Percentiles rank a stretch among this genome's conserved stretches.
phyloP scores from a whole-genome alignment of 2,329 filamentous ascomycete species.

The Claviceps citrina region DNA sequence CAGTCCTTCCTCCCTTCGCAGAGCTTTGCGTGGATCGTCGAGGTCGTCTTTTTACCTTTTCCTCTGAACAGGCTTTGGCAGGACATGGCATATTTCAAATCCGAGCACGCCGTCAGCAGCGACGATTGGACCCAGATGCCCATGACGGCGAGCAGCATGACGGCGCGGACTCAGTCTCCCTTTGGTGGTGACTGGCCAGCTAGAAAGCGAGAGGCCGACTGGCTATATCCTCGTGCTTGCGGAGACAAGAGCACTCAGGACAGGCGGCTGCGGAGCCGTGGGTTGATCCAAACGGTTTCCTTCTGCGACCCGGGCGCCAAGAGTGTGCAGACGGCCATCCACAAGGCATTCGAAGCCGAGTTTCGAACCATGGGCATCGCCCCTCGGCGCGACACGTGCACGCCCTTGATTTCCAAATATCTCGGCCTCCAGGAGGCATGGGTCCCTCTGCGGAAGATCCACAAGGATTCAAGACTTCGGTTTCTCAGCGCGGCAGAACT shows the following conservation, averaged over 20 bases:
- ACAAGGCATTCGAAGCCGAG: conserved; percentile 44
- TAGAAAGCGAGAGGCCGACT: conserved; percentile 33
- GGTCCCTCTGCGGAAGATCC: conserved; percentile 62
- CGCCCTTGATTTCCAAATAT: conserved; percentile 25
- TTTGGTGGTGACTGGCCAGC: conserved; percentile 30
- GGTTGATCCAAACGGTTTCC: conserved; percentile 49
- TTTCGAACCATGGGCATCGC: conserved; percentile 29
- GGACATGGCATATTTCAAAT: conserved; percentile 31
- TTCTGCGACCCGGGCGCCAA: conserved; percentile 49
- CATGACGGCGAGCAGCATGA: conserved; percentile 29
- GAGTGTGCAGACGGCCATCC: conserved; percentile 50
- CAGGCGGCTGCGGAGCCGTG: conserved; percentile 58
- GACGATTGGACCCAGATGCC: conserved; percentile 43
- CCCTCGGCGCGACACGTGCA: conserved; percentile 14
- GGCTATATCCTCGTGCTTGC: conserved; percentile 55
- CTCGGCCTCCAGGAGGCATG: conserved; percentile 51
- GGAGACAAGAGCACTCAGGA: conserved; percentile 47
- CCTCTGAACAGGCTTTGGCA: conserved; percentile 41
- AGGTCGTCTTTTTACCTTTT: conserved; percentile 64
- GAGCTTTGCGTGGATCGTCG: conserved; percentile 53
- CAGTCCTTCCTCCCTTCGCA: conserved; percentile 48
- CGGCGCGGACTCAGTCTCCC: conserved; percentile 32
- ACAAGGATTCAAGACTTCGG: conserved; percentile 55
- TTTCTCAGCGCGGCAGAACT: conserved; percentile 59
- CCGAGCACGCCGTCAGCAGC: conserved; percentile 17